Conservation (phyloP, 495 filamentous ascomycete genomes). For the Penicillium bovifimosum region DNA sequence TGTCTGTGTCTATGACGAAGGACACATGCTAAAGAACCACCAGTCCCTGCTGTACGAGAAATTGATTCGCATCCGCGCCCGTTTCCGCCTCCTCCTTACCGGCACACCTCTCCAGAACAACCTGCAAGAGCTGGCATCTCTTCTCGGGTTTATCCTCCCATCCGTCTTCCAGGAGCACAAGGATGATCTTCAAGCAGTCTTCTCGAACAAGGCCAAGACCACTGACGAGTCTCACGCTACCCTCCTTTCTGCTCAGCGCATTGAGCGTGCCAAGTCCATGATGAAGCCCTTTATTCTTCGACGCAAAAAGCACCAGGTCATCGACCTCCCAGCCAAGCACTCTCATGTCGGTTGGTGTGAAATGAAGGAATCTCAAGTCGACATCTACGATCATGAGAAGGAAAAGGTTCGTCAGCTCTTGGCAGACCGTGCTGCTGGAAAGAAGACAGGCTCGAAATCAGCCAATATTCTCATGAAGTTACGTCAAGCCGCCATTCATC, state of each 20-base stretch:
- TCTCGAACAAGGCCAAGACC: conserved; percentile 83
- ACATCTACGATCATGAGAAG: conserved; percentile 64
- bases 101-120: conserved; percentile 97
- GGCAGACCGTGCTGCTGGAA: conserved; percentile 51
- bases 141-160: conserved; percentile 89
- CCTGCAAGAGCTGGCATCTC: conserved; percentile 78
- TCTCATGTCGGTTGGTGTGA: conserved; percentile 71
- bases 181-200: conserved; percentile 73
- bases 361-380: conserved; percentile 61
- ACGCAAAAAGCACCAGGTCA: conserved; percentile 90
- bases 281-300: conserved; percentile 92
- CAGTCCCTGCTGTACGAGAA: conserved; percentile 73
- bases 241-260: conserved; percentile 77
- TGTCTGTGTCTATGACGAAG: conserved; percentile 86
- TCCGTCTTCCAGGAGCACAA: conserved; percentile 66
- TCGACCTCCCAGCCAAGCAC: conserved; percentile 80
- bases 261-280: conserved; percentile 80
- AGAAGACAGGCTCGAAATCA: conserved; percentile 50
- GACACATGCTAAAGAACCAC: conserved; percentile 84
- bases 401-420: conserved; percentile 50
- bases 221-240: conserved; percentile 67
- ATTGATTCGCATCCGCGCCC: conserved; percentile 68
- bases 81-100: conserved; percentile 80
- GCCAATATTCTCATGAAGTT: conserved; percentile 84
- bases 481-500: conserved; percentile 88